Evolutionary conservation across 1,284 basidiomycete species (phyloP).

Genomic region (Cryptococcus amylolentus): DNA sequence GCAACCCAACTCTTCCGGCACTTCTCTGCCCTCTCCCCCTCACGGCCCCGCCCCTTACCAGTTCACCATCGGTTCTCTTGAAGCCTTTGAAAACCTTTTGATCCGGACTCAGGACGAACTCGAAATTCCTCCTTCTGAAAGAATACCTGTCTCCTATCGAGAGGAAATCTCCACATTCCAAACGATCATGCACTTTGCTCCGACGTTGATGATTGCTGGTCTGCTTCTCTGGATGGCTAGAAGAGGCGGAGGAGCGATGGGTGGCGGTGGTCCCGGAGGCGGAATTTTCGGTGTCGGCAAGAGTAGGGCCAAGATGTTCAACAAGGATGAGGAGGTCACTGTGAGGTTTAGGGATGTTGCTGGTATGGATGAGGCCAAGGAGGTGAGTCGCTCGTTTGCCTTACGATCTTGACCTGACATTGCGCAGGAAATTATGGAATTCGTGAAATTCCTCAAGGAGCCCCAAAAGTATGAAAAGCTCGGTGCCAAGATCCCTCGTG

Average conservation of each 20-base stretch:
- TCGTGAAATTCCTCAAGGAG: slow-evolving; percentile 98
- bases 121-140: slow-evolving; percentile 83
- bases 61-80: slow-evolving; percentile 97
- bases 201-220: slow-evolving; percentile 86
- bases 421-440: slow-evolving; percentile 92
- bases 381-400: slow-evolving; percentile 45
- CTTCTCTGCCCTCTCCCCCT: slow-evolving; percentile 33
- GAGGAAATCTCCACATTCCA: slow-evolving; percentile 85
- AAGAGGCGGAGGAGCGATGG: slow-evolving; percentile 61
- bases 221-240: slow-evolving; percentile 87
- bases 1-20: slow-evolving; percentile 18
- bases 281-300: slow-evolving; percentile 98
- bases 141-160: slow-evolving; percentile 94
- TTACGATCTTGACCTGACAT: slow-evolving; percentile 2
- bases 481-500: slow-evolving; percentile 97
- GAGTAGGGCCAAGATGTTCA: slow-evolving; percentile 91
- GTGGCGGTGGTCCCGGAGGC: slow-evolving; percentile 63
- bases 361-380: slow-evolving; percentile 99
- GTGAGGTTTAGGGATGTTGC: slow-evolving; percentile 95
- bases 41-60: slow-evolving; percentile 60
- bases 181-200: slow-evolving; percentile 86
- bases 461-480: slow-evolving; percentile 91
- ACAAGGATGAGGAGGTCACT: slow-evolving; percentile 93
- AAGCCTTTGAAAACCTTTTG: slow-evolving; percentile 92
- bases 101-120: slow-evolving; percentile 92